These are phyloP conservation scores for Ascochyta koolunga DNA, from an alignment of 2,329 filamentous ascomycete genomes.

Conservation along the genomic window DNA sequence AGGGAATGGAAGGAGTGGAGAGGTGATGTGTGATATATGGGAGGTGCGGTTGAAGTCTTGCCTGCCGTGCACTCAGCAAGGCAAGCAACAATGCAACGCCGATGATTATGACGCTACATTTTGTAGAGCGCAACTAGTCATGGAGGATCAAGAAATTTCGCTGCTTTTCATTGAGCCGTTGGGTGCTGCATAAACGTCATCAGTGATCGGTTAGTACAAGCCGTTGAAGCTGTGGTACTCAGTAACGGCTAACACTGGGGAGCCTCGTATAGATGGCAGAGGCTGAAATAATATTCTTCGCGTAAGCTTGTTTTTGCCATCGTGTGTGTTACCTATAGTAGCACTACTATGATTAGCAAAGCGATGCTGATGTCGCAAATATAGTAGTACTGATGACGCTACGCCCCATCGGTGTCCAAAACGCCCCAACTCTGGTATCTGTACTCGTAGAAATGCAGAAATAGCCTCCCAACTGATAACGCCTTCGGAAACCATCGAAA, in stretches of 20 bases:
- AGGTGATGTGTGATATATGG: not conserved
- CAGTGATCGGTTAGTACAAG: not conserved
- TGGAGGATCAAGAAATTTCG: not conserved
- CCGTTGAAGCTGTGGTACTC: not conserved
- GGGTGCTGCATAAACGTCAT: not conserved
- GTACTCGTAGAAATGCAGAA: constrained; percentile 1
- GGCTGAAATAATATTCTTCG: not conserved
- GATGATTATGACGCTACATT: not conserved
- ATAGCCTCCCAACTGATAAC: constrained; percentile 1
- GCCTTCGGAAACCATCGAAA: not conserved
- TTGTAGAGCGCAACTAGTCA: not conserved
- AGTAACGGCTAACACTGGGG: not conserved
- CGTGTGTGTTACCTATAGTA: constrained; percentile 6
- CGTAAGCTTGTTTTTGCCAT: not conserved
- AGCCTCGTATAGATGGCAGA: constrained; percentile 1
- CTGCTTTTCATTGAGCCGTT: not conserved
- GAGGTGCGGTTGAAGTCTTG: not conserved
- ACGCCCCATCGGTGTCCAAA: not conserved
- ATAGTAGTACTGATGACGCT: constrained; percentile 4
- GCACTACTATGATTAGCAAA: constrained; percentile 6
- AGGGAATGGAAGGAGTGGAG: not conserved
- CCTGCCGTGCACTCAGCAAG: not conserved
- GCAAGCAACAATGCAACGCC: not conserved
- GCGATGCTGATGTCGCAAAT: constrained; percentile 1
- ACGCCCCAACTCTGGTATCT: constrained; percentile 13